Evolutionary conservation across 2,329 filamentous ascomycete species (phyloP).

Genomic region (Albophoma yamanashiensis): DNA sequence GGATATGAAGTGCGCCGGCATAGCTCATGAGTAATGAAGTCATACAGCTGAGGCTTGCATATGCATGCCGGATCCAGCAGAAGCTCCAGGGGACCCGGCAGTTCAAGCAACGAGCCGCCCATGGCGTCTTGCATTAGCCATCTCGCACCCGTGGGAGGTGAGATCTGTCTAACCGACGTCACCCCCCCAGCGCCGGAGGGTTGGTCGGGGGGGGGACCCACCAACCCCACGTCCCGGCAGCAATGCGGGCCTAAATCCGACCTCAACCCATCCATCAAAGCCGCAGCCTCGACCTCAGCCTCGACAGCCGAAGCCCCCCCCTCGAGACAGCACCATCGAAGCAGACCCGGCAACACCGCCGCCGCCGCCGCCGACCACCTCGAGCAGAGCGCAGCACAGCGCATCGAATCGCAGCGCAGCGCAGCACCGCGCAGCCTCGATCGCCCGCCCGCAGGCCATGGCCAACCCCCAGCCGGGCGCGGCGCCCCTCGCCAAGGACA

Average conservation of each 20-base stretch:
- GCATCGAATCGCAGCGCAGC: not conserved
- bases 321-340: not conserved
- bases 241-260: not conserved
- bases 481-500: slow-evolving; percentile 35
- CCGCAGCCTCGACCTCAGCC: not conserved
- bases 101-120: not conserved
- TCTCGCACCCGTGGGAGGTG: not conserved
- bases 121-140: not conserved
- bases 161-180: not conserved
- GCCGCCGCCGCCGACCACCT: not conserved
- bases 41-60: not conserved
- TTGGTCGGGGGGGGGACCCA: not conserved
- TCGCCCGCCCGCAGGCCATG: slow-evolving; percentile 22
- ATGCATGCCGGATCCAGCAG: not conserved
- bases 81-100: not conserved
- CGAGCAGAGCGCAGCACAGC: not conserved
- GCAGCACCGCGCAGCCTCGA: not conserved
- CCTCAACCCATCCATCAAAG: not conserved
- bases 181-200: not conserved
- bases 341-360: not conserved
- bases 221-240: not conserved
- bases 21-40: not conserved
- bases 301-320: not conserved
- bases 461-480: slow-evolving; percentile 35
- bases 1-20: not conserved